Evolutionary conservation across 345 rosid species (phyloP).

Genomic region (Pugionium cornutum): DNA sequence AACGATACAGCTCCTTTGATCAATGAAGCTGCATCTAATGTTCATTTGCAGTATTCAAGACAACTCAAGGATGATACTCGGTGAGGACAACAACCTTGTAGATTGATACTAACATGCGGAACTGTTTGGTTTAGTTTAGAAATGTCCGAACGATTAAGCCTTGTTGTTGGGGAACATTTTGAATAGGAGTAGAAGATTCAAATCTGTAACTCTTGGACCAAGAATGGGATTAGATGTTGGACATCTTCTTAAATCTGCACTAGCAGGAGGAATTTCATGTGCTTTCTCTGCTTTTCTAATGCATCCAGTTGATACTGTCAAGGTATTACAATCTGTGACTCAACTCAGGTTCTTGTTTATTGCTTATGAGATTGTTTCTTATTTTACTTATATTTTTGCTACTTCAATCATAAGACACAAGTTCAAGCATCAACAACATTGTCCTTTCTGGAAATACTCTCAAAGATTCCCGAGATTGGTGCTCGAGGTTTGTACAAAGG

Average conservation of each 20-base stretch:
- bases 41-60: too few relatives aligned
- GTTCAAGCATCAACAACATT: conserved; percentile 87
- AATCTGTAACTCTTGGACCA: conserved; percentile 70
- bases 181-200: conserved; percentile 15
- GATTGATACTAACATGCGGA: too few relatives aligned
- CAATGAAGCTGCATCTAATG: not conserved
- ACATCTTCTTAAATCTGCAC: conserved; percentile 82
- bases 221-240: conserved; percentile 69
- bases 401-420: conserved; percentile 58
- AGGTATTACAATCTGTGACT: conserved; percentile 47
- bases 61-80: too few relatives aligned
- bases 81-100: too few relatives aligned
- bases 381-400: not conserved
- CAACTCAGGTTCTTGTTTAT: conserved; percentile 14
- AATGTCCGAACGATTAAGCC: too few relatives aligned
- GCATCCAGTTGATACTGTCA: conserved; percentile 90
- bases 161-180: too few relatives aligned
- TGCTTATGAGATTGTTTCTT: not conserved
- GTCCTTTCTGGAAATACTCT: conserved; percentile 66
- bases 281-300: conserved; percentile 79
- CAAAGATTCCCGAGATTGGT: conserved; percentile 89
- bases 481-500: conserved; percentile 80
- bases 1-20: not conserved
- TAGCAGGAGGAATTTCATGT: conserved; percentile 94
- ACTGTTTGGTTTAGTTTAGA: too few relatives aligned